phyloP scores from a whole-genome alignment of 495 filamentous ascomycete genomes.

The Chlorociboria aeruginascens region DNA sequence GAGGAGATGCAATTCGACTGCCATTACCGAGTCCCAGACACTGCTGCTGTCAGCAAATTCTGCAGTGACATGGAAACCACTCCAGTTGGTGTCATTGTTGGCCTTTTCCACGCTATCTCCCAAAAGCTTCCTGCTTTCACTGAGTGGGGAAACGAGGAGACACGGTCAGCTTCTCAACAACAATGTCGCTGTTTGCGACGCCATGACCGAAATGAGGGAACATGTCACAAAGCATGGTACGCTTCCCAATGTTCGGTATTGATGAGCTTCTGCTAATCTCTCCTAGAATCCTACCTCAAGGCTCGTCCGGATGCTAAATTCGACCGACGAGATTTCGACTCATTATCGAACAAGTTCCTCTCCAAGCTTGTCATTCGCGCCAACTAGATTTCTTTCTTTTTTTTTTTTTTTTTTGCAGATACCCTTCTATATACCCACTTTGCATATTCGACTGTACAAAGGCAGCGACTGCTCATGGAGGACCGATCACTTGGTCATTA shows the following conservation, averaged over 20 bases:
- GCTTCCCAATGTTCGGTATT: slow-evolving; percentile 20
- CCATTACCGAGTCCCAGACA: slow-evolving; percentile 80
- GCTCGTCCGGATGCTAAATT: slow-evolving; percentile 55
- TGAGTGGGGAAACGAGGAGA: slow-evolving; percentile 83
- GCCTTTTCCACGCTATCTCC: slow-evolving; percentile 89
- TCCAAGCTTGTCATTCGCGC: slow-evolving; percentile 89
- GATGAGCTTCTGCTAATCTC: neutral
- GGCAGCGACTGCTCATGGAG: slow-evolving; percentile 13
- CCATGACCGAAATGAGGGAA: slow-evolving; percentile 83
- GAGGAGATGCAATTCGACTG: slow-evolving; percentile 96
- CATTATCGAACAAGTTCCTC: slow-evolving; percentile 85
- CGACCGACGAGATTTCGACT: slow-evolving; percentile 83
- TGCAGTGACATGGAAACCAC: slow-evolving; percentile 89
- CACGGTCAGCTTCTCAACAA: slow-evolving; percentile 80
- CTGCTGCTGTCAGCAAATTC: slow-evolving; percentile 75
- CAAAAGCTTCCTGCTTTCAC: slow-evolving; percentile 82
- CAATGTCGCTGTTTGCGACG: slow-evolving; percentile 80
- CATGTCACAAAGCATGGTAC: slow-evolving; percentile 84
- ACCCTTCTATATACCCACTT: slow-evolving; percentile 20
- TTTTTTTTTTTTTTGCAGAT: slow-evolving; percentile 5
- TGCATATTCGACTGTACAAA: slow-evolving; percentile 20
- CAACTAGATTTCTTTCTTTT: slow-evolving; percentile 38
- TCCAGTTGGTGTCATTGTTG: slow-evolving; percentile 87
- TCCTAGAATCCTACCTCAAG: slow-evolving; percentile 41
- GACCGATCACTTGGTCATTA: neutral